phyloP scores from a whole-genome alignment of 106 monocot genomes.

The Acorus gramineus region DNA sequence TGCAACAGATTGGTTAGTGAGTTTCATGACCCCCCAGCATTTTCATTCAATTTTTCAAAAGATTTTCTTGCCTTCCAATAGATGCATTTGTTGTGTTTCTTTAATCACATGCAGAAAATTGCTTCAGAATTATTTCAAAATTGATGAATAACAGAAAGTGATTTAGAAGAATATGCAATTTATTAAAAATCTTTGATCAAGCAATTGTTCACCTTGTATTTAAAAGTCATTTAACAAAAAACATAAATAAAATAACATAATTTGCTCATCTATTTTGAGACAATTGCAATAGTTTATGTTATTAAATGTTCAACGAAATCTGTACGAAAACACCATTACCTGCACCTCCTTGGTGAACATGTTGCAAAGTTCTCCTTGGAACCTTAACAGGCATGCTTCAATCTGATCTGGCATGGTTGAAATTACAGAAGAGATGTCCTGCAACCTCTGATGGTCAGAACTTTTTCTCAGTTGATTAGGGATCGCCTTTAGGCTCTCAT shows the following conservation, averaged over 20 bases:
- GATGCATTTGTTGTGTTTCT: too few relatives aligned
- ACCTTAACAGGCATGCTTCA: slow-evolving; percentile 32
- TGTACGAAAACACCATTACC: slow-evolving; percentile 21
- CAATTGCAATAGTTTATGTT: background rate
- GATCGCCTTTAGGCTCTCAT: slow-evolving; percentile 41
- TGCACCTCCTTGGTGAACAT: slow-evolving; percentile 45
- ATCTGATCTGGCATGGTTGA: slow-evolving; percentile 50
- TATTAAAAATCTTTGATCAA: too few relatives aligned
- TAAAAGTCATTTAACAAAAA: too few relatives aligned
- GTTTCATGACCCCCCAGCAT: background rate
- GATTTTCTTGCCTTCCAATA: background rate
- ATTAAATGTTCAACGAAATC: background rate
- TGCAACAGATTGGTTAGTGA: slow-evolving; percentile 8
- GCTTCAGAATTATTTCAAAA: too few relatives aligned
- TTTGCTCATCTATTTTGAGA: background rate
- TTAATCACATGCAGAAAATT: too few relatives aligned
- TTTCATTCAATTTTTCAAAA: background rate
- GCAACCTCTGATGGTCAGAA: slow-evolving; percentile 33
- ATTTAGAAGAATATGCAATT: too few relatives aligned
- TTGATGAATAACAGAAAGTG: too few relatives aligned
- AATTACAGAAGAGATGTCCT: slow-evolving; percentile 41
- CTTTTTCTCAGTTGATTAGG: slow-evolving; percentile 38
- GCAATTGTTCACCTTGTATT: too few relatives aligned
- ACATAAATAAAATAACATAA: background rate
- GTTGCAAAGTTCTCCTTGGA: slow-evolving; percentile 37